Percentiles rank a stretch among this genome's conserved stretches.
phyloP scores from a whole-genome alignment of 768 basidiomycete genomes.

The Collybia sordida region DNA sequence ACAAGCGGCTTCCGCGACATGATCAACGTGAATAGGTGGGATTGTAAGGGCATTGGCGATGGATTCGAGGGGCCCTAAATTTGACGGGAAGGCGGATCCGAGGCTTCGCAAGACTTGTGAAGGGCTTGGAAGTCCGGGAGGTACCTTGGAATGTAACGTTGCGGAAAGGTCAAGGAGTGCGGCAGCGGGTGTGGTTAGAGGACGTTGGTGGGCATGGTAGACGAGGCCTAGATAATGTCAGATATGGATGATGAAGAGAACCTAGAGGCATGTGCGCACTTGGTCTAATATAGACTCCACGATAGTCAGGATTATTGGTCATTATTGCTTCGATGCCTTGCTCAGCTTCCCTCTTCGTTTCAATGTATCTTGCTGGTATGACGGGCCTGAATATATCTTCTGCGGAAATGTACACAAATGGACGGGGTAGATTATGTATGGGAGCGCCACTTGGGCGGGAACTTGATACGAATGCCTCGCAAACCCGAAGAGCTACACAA shows the following conservation, averaged over 20 bases:
- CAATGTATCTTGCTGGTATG: constrained; percentile 83
- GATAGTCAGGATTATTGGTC: constrained; percentile 40
- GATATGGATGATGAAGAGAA: background rate
- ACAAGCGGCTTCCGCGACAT: constrained; percentile 84
- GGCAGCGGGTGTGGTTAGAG: constrained; percentile 84
- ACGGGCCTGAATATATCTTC: constrained; percentile 91
- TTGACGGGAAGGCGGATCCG: constrained; percentile 34
- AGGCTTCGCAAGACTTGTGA: constrained; percentile 59
- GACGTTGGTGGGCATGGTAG: constrained; percentile 92
- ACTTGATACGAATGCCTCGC: constrained; percentile 69
- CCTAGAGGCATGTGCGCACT: constrained; percentile 51
- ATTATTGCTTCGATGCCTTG: constrained; percentile 58
- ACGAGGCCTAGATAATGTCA: constrained; percentile 67
- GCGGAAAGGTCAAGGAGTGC: constrained; percentile 82
- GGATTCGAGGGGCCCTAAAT: constrained; percentile 49
- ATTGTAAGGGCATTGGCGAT: constrained; percentile 80
- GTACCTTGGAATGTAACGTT: constrained; percentile 60
- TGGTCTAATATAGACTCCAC: constrained; percentile 84
- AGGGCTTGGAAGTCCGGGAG: constrained; percentile 61
- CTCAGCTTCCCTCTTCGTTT: constrained; percentile 94
- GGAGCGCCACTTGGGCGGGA: constrained; percentile 25
- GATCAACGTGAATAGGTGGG: constrained; percentile 94
- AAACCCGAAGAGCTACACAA: constrained; percentile 65
- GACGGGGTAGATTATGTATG: constrained; percentile 37
- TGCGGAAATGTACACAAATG: constrained; percentile 95